Evolutionary conservation across 2,329 filamentous ascomycete genomes (phyloP), one percentile per base, ranked within the genome.

Genomic region (Diaporthe destruens): DNA sequence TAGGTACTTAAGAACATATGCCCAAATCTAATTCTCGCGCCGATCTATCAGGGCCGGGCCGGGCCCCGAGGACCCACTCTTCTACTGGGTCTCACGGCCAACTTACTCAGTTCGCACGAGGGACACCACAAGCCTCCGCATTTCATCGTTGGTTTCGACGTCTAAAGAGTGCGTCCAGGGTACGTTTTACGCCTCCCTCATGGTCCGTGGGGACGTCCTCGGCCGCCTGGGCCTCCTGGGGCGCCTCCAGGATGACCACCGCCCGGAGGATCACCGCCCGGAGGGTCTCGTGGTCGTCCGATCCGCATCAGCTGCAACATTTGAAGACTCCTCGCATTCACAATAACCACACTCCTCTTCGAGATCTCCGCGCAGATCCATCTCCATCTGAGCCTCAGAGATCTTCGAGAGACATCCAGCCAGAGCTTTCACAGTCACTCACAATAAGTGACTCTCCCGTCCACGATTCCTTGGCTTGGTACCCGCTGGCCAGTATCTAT

Each of bases 281-380:
- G 29, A 29, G 29, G 29, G 29, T 29, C 59, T 51, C 47, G 23
- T 67, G 47, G 47, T 69, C 67, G 6, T 74, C 69, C 2, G 25
- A 44, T 36, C 54, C 67, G 32, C 67, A 59, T 42, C 67, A 69
- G 32, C 70, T 25, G 25, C 72, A 74, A 1, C 29, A 29, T 29
- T 29, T 29, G 29, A 29, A 2, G 63, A 63, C 32, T 63, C 66
- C 54, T 57, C 53, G 16, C 69, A 74, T 6, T 70, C 71, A 14
- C 71, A 66, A 57, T 63, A 74, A 36, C 70, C 70, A 25, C 72
- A 74, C 3, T 74, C 72, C 36, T 72, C 72, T 44, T 71, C 72
- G n/a, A 65, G 59, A 29, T 70, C 72, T 23, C 72, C 69, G 36
- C 70, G 70, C 23, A 74, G 32, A 34, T 53, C 66, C 67, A 74